These are phyloP conservation scores for Colletotrichum lini DNA, from an alignment of 2,329 filamentous ascomycete species.

Conservation along the genomic window DNA sequence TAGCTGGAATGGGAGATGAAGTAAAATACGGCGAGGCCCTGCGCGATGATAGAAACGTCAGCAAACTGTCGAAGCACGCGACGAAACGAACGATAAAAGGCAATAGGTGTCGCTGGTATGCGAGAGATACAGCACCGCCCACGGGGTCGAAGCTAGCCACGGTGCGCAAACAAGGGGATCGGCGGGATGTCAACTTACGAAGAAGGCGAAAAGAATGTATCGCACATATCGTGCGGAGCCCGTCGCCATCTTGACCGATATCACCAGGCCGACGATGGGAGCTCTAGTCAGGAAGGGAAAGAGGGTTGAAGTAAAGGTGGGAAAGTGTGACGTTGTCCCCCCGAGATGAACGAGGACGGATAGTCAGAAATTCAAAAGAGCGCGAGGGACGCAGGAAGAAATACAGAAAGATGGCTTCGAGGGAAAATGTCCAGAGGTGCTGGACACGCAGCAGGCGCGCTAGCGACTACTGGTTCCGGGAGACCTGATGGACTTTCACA, in stretches of 20 bases:
- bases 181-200: conserved; percentile 71
- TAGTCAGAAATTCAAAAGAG: neutral
- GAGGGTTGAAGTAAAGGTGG: conserved; percentile 22
- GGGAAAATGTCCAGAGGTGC: conserved; percentile 37
- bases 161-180: neutral
- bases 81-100: neutral
- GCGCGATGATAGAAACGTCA: conserved; percentile 37
- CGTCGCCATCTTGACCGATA: conserved; percentile 68
- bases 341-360: conserved; percentile 7
- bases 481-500: conserved; percentile 29
- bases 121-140: neutral
- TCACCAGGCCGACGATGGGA: conserved; percentile 30
- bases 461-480: conserved; percentile 13
- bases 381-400: conserved; percentile 2
- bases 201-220: conserved; percentile 85
- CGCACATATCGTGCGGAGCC: conserved; percentile 82
- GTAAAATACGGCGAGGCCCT: conserved; percentile 82
- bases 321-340: conserved; percentile 10
- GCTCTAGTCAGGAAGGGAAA: neutral
- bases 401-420: conserved; percentile 25
- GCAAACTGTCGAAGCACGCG: conserved; percentile 9
- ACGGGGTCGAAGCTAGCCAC: neutral
- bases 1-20: conserved; percentile 78
- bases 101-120: neutral
- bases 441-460: conserved; percentile 18